Base-by-base conservation (phyloP, 2,329 filamentous ascomycete species). In the Apiospora marii region DNA sequence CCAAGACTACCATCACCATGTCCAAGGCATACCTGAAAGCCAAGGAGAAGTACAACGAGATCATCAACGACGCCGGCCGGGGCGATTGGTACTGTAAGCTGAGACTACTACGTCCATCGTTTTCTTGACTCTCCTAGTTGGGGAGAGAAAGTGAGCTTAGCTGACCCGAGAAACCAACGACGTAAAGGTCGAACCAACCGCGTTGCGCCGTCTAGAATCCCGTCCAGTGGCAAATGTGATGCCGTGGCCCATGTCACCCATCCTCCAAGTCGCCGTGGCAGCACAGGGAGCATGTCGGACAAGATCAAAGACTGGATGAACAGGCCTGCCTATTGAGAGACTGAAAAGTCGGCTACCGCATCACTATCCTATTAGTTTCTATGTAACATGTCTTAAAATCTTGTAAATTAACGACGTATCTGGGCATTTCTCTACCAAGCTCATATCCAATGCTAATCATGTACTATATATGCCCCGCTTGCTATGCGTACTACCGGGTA, bases 31-130 rank as follows among this genome's bases (percentile, higher is more conserved):
- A 75, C 46, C 67, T 75, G n/a, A 71, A 74, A n/a, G 80, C 80
- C 48, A 81, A 80, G 75, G 80, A 81, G 73, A 81, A 80, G 74
- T 81, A 80, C 67, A 78, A 81, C 70, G 80, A 79, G 68, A 76
- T 81, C 7, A 69, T 81, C 19, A 78, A 80, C 71, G 79, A 81
- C 73, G 79, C 80, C 13, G 79, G 79, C 12, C 77, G 80, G 8
- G 78, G 75, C 19, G 80, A 81, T 73, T 80, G 74, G 49, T 76
- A 77, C 27, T 80, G 80, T 81, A 72, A 77, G 80, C 74, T 58
- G 4, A 27, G 49, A 48, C 8, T 3, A 37, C 51, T 30, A 30
- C 19, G 7, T 12, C 7, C 58, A 64, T n/a, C 58, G 10, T 22
- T n/a, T 4, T n/a, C 27, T 19, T 30, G 10, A 34, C 27, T 4